Evolutionary conservation across 192 early-diverging fungal species (phyloP).

Genomic region (Coemansia sp.): DNA sequence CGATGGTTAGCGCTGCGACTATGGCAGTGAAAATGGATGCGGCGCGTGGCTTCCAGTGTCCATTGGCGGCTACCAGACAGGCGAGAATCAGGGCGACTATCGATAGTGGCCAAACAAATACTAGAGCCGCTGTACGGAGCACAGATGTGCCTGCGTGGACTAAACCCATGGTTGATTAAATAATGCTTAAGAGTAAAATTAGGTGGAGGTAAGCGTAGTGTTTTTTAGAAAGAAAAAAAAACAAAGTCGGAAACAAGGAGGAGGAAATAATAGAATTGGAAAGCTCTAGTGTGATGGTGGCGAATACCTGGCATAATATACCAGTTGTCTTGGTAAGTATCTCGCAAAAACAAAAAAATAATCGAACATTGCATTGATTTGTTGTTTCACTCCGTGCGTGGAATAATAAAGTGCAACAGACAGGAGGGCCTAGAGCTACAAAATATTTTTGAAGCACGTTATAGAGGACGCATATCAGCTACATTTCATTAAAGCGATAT

Average conservation of each 20-base stretch:
- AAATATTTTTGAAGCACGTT: background rate
- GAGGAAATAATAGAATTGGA: background rate
- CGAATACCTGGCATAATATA: constrained; percentile 7
- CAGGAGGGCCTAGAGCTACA: background rate
- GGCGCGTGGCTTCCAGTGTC: constrained; percentile 58
- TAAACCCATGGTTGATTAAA: constrained; percentile 41
- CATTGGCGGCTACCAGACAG: constrained; percentile 51
- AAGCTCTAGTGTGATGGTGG: background rate
- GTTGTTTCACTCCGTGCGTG: background rate
- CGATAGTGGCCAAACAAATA: constrained; percentile 43
- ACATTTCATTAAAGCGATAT: background rate
- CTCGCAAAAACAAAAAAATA: background rate
- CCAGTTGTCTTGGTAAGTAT: background rate
- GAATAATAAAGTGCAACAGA: background rate
- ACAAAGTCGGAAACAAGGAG: background rate
- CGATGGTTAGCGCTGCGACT: constrained; percentile 44
- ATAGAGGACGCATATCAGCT: background rate
- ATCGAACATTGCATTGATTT: background rate
- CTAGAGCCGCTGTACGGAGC: constrained; percentile 41
- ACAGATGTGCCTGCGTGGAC: constrained; percentile 39
- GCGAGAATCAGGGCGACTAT: constrained; percentile 46
- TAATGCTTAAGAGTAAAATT: constrained; percentile 6
- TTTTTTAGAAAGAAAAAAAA: background rate
- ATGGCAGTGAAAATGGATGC: constrained; percentile 55
- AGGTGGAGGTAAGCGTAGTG: background rate